Conservation (phyloP, 2,329 filamentous ascomycete genomes). For the Lecanosticta acicola region DNA sequence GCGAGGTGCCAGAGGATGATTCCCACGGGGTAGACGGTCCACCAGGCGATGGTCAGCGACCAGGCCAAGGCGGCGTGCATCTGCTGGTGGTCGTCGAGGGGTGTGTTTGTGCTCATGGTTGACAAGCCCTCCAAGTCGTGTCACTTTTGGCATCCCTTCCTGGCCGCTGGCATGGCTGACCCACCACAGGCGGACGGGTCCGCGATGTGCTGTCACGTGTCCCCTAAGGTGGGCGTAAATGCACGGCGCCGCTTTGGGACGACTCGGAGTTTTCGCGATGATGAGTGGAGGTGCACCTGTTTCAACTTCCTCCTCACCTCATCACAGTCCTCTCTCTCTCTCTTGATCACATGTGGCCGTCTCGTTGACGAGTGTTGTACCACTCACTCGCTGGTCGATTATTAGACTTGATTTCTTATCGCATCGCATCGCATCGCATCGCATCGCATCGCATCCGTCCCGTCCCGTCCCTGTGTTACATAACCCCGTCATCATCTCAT, state of each 20-base stretch:
- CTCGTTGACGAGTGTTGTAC: too few relatives aligned
- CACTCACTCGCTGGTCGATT: too few relatives aligned
- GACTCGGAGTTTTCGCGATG: background rate
- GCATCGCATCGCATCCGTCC: too few relatives aligned
- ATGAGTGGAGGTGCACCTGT: background rate
- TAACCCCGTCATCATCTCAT: slow-evolving; percentile 1
- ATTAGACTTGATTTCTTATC: too few relatives aligned
- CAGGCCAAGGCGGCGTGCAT: slow-evolving; percentile 16
- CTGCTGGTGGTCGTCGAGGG: slow-evolving; percentile 1
- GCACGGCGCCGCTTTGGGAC: slow-evolving; percentile 1
- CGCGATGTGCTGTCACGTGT: background rate
- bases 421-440: too few relatives aligned
- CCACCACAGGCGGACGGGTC: too few relatives aligned
- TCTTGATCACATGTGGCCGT: too few relatives aligned
- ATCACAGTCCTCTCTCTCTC: too few relatives aligned
- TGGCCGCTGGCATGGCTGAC: background rate
- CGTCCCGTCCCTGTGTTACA: background rate
- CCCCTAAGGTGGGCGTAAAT: too few relatives aligned
- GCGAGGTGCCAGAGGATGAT: slow-evolving; percentile 37
- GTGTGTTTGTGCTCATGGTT: background rate
- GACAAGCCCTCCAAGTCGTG: background rate
- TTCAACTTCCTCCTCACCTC: too few relatives aligned
- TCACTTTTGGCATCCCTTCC: background rate
- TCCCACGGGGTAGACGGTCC: slow-evolving; percentile 36
- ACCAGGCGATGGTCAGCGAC: slow-evolving; percentile 23